Base-by-base conservation (phyloP, 2,329 filamentous ascomycete genomes). In the Diaporthe citriasiana region DNA sequence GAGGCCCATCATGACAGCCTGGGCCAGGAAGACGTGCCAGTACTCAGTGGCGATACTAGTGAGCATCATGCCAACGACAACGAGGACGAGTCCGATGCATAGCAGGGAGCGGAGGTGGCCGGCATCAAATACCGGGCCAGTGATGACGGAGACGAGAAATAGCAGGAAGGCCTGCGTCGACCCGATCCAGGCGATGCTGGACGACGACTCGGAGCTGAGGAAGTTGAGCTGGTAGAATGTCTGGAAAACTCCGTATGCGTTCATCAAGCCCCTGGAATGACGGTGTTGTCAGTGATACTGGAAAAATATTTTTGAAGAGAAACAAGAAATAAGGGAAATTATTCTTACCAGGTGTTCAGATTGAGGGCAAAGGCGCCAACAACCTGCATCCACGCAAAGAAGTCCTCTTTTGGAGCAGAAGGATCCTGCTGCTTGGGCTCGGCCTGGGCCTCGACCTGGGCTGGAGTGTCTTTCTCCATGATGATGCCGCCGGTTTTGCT, bases 381-480 rank as follows among this genome's bases (percentile, higher is more conserved):
- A 5, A 88, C 87, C 78, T 91, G 89, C 1, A 84, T 81, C 88
- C 89, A 91, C n/a, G 89, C 89, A 45, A 82, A 79, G 40, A 86
- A 77, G 3, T 89, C 89, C 7, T 89, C 89, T 72, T 91, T 78
- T 4, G 50, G 25, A 53, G 50, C 25, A 53, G 25, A 13, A 51
- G 3, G 9, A 51, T 51, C 50, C 3, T 51, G n/a, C 1, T 5
- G 10, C n/a, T 13, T 13, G 2, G n/a, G 50, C 12, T 51, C 50
- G 22, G n/a, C 27, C 17, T 13, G 50, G 3, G 45, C 4, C 1
- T 17, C 19, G 27, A 13, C 12, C 15, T 17, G 50, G 25, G 4
- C 12, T 12, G 42, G 42, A 12, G 3, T 12, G 50, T 25, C 50
- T 53, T 53, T 30, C 25, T 30, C 50, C 12, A 15, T 53, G 50